These are phyloP conservation scores for Pholiota conissans DNA, from an alignment of 768 basidiomycete genomes.

Conservation along the genomic window DNA sequence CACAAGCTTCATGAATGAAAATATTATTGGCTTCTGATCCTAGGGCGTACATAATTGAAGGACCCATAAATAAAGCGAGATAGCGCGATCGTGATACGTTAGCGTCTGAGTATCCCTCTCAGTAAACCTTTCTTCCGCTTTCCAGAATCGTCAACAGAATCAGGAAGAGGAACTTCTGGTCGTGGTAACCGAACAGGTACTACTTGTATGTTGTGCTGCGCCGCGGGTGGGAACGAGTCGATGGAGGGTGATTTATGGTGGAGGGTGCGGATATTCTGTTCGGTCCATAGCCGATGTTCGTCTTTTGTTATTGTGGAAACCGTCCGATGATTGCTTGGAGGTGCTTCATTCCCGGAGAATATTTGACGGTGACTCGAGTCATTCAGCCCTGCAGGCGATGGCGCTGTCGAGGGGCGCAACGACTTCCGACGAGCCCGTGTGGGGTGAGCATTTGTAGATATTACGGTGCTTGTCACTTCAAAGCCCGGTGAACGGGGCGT, in stretches of 20 bases:
- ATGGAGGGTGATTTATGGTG: slow-evolving; percentile 56
- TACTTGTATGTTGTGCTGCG: slow-evolving; percentile 13
- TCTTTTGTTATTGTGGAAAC: slow-evolving; percentile 16
- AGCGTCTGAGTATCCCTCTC: slow-evolving; percentile 43
- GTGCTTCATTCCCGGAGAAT: slow-evolving; percentile 21
- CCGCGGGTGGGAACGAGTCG: slow-evolving; percentile 48
- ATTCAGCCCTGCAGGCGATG: slow-evolving; percentile 14
- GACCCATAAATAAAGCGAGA: slow-evolving; percentile 12
- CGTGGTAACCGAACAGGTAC: slow-evolving; percentile 16
- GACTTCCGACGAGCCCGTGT: slow-evolving; percentile 22
- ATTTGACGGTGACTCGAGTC: slow-evolving; percentile 20
- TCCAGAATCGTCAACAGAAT: slow-evolving; percentile 37
- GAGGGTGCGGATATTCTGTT: slow-evolving; percentile 21
- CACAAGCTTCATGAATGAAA: slow-evolving; percentile 21
- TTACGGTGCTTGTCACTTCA: slow-evolving; percentile 15
- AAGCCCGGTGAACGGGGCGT: slow-evolving; percentile 9
- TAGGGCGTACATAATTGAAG: slow-evolving; percentile 14
- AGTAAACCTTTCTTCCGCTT: slow-evolving; percentile 43
- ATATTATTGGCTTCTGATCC: slow-evolving; percentile 23
- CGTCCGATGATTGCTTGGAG: not conserved
- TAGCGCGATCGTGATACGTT: slow-evolving; percentile 12
- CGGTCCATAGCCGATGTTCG: slow-evolving; percentile 15
- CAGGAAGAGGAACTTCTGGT: slow-evolving; percentile 22
- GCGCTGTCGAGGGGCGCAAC: slow-evolving; percentile 48
- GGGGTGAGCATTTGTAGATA: slow-evolving; percentile 13